A percentile compares a stretch with the other conserved stretches of the same genome.
phyloP scores from a whole-genome alignment of 345 rosid species.

The Lumnitzera littorea region DNA sequence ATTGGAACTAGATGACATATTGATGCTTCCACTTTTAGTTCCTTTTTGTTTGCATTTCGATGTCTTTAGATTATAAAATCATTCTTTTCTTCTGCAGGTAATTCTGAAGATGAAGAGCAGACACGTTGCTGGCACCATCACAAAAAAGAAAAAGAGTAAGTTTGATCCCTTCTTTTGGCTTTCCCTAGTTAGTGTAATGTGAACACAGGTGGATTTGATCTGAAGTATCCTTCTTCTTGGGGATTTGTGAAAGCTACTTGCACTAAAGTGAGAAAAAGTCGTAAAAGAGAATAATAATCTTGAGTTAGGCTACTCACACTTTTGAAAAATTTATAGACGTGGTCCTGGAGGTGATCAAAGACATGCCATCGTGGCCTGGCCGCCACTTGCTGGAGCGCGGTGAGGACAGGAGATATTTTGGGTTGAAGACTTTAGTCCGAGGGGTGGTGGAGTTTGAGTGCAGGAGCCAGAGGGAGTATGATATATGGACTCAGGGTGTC shows the following conservation, averaged over 20 bases:
- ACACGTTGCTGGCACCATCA: conserved; percentile 42
- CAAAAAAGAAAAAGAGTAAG: conserved; percentile 44
- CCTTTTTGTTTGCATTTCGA: not conserved
- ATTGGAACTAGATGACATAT: not conserved
- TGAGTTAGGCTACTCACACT: not conserved
- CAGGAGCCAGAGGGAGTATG: conserved; percentile 31
- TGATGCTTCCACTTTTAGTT: not conserved
- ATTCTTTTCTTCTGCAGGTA: conserved; percentile 24
- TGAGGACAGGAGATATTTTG: conserved; percentile 30
- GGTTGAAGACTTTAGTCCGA: conserved; percentile 17
- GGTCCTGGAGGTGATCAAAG: conserved; percentile 27
- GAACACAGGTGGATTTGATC: conserved; percentile 8
- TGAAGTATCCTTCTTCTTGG: conserved; percentile 11
- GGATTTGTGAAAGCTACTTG: conserved; percentile 33
- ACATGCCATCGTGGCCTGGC: conserved; percentile 36
- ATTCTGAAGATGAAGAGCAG: conserved; percentile 47
- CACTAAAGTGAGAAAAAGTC: not conserved
- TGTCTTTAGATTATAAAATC: not conserved
- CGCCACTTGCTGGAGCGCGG: conserved; percentile 31
- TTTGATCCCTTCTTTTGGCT: conserved; percentile 1
- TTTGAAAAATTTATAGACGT: conserved; percentile 17
- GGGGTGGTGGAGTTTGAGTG: conserved; percentile 31
- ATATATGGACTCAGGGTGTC: conserved; percentile 36
- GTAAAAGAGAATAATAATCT: not conserved
- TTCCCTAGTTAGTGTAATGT: conserved; percentile 5